Percentiles rank a stretch among this genome's conserved stretches.
phyloP scores from a whole-genome alignment of 2,329 filamentous ascomycete species.

The Aspergillus pseudoglaucus region DNA sequence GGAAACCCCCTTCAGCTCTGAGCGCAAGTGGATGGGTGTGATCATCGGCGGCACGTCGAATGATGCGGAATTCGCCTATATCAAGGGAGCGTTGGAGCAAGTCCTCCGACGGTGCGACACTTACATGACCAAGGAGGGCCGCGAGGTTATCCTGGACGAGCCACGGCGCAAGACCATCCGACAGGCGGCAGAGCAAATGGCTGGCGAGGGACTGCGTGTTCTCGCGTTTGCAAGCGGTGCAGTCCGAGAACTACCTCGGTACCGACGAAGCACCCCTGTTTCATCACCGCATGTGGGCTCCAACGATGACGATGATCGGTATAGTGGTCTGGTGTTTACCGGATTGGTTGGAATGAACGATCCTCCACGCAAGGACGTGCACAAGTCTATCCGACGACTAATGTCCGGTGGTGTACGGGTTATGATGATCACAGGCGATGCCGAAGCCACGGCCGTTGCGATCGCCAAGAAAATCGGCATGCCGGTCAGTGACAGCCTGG shows the following conservation, averaged over 20 bases:
- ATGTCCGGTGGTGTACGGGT: slow-evolving; percentile 94
- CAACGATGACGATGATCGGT: slow-evolving; percentile 63
- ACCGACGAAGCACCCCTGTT: slow-evolving; percentile 38
- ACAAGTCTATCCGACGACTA: slow-evolving; percentile 77
- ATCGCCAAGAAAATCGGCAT: slow-evolving; percentile 96
- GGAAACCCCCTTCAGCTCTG: slow-evolving; percentile 93
- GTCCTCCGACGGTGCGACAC: slow-evolving; percentile 82
- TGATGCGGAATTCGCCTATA: slow-evolving; percentile 75
- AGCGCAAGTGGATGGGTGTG: slow-evolving; percentile 99
- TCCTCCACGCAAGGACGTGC: slow-evolving; percentile 83
- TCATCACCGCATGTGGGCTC: slow-evolving; percentile 26
- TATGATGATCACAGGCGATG: slow-evolving; percentile 98
- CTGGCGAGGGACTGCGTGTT: slow-evolving; percentile 79
- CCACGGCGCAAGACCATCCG: slow-evolving; percentile 65
- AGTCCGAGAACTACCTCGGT: slow-evolving; percentile 45
- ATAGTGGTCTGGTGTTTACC: slow-evolving; percentile 78
- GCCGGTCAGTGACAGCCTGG: slow-evolving; percentile 59
- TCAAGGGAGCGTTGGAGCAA: slow-evolving; percentile 90
- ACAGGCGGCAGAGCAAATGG: slow-evolving; percentile 78
- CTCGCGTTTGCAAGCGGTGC: slow-evolving; percentile 87
- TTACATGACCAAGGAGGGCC: slow-evolving; percentile 78
- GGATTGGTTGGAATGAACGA: slow-evolving; percentile 97
- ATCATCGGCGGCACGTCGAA: slow-evolving; percentile 58
- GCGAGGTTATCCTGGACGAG: slow-evolving; percentile 78
- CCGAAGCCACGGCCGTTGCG: slow-evolving; percentile 86